Percentiles rank a stretch among this genome's conserved stretches.
Evolutionary conservation across 1,284 basidiomycete species (phyloP).

Genomic region (Lentinula novae-zelandiae): DNA sequence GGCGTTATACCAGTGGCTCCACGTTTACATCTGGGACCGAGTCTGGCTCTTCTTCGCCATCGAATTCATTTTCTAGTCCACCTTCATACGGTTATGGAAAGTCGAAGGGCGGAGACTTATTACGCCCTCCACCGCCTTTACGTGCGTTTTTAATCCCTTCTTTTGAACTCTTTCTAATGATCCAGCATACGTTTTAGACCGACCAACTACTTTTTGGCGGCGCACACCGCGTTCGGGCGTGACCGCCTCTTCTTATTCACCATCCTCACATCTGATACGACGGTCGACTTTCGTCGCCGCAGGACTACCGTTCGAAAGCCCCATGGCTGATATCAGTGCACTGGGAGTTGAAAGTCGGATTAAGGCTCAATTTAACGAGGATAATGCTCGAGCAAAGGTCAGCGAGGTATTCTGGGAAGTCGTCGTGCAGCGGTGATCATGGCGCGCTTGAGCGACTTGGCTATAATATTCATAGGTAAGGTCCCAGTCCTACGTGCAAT

Average conservation of each 20-base stretch:
- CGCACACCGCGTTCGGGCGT: constrained; percentile 64
- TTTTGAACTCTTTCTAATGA: not conserved
- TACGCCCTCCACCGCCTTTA: constrained; percentile 57
- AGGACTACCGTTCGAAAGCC: constrained; percentile 58
- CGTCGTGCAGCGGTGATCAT: constrained; percentile 12
- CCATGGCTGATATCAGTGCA: constrained; percentile 62
- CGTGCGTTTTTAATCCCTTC: constrained; percentile 37
- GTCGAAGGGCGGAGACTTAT: constrained; percentile 39
- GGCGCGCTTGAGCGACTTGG: not conserved
- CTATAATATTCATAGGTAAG: not conserved
- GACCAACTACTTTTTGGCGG: constrained; percentile 73
- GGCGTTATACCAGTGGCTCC: constrained; percentile 7
- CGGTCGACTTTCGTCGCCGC: constrained; percentile 72
- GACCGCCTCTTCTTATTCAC: constrained; percentile 61
- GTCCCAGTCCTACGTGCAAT: not conserved
- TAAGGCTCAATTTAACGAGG: constrained; percentile 6
- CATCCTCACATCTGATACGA: constrained; percentile 62
- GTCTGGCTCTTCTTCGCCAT: constrained; percentile 23
- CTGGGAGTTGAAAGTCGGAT: constrained; percentile 63
- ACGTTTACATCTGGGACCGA: constrained; percentile 12
- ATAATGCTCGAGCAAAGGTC: constrained; percentile 10
- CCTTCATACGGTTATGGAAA: constrained; percentile 20
- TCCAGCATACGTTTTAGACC: constrained; percentile 31
- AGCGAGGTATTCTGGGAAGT: constrained; percentile 16
- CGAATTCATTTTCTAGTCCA: constrained; percentile 25